Percentiles rank a stretch among this genome's conserved stretches.
phyloP scores from a whole-genome alignment of 352 stramenopile genomes.

The Globisporangium solare region DNA sequence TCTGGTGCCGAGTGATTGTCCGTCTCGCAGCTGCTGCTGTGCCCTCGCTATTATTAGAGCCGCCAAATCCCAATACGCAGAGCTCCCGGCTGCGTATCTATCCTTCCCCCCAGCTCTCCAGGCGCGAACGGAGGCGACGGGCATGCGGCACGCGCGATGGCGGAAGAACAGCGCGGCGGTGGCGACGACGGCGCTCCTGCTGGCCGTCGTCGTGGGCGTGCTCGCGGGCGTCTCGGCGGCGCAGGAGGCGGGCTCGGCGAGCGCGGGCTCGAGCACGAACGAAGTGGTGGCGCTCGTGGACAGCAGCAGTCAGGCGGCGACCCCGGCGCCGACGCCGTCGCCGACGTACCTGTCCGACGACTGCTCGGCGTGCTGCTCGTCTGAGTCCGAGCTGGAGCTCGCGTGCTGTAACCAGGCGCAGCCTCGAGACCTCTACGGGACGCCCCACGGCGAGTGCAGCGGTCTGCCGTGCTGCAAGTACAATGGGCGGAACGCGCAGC shows the following conservation, averaged over 20 bases:
- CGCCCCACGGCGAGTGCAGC: slow-evolving; percentile 60
- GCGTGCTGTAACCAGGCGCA: slow-evolving; percentile 49
- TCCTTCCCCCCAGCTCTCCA: not conserved
- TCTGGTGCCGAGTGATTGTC: not conserved
- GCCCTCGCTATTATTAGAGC: too few relatives aligned
- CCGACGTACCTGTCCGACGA: slow-evolving; percentile 33
- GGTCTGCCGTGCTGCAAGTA: slow-evolving; percentile 77
- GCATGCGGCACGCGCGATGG: not conserved
- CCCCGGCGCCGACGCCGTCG: slow-evolving; percentile 11
- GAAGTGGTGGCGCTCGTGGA: not conserved
- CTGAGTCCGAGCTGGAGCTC: slow-evolving; percentile 16
- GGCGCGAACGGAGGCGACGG: not conserved
- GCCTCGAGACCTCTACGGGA: slow-evolving; percentile 49
- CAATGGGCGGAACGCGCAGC: slow-evolving; percentile 53
- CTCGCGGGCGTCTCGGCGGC: not conserved
- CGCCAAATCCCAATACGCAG: not conserved
- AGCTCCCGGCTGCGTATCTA: not conserved
- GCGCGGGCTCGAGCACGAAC: not conserved
- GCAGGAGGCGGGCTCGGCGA: not conserved
- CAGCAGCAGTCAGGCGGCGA: slow-evolving; percentile 1
- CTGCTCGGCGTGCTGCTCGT: slow-evolving; percentile 56
- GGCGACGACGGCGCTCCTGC: too few relatives aligned
- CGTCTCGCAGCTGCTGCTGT: not conserved
- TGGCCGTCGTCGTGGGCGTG: not conserved
- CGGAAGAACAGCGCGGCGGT: not conserved